Percentiles rank a stretch among this genome's conserved stretches.
These are phyloP conservation scores for Aspergillus vadensis DNA, from an alignment of 2,329 filamentous ascomycete species.

Conservation along the genomic window DNA sequence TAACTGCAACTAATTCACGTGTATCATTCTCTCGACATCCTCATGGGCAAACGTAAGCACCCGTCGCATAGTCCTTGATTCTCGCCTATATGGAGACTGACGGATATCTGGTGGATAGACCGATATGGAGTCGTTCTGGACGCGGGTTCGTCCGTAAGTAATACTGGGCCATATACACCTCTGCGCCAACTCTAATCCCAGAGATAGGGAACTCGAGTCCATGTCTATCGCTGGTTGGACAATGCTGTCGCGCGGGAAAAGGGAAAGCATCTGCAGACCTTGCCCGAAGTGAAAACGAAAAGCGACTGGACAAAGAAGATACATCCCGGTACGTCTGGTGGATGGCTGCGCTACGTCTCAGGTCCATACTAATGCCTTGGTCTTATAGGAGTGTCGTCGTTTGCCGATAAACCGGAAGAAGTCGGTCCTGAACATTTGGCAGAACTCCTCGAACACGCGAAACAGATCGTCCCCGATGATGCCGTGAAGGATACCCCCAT, in stretches of 20 bases:
- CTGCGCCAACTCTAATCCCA: constrained; percentile 9
- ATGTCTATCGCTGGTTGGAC: constrained; percentile 93
- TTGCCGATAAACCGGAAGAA: constrained; percentile 71
- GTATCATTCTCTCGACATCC: constrained; percentile 19
- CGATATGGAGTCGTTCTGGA: constrained; percentile 93
- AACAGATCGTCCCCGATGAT: constrained; percentile 72
- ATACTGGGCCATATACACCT: background rate
- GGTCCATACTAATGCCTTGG: constrained; percentile 8
- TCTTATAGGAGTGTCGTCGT: constrained; percentile 72
- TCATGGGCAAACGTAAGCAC: constrained; percentile 47
- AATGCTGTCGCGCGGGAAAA: constrained; percentile 66
- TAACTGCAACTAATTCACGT: too few relatives aligned
- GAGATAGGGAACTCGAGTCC: constrained; percentile 76
- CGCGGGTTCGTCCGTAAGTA: constrained; percentile 81
- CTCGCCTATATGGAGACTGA: constrained; percentile 2
- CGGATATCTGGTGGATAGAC: constrained; percentile 41
- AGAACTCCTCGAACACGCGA: constrained; percentile 77
- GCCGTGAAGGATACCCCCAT: constrained; percentile 84
- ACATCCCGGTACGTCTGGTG: constrained; percentile 66
- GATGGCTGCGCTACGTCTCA: background rate
- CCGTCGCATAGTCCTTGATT: constrained; percentile 5
- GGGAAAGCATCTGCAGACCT: constrained; percentile 63
- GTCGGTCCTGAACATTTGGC: constrained; percentile 83
- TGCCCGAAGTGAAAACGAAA: constrained; percentile 81
- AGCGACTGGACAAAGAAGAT: constrained; percentile 93